Conservation (phyloP, 768 basidiomycete genomes). For the Mycena maculata region DNA sequence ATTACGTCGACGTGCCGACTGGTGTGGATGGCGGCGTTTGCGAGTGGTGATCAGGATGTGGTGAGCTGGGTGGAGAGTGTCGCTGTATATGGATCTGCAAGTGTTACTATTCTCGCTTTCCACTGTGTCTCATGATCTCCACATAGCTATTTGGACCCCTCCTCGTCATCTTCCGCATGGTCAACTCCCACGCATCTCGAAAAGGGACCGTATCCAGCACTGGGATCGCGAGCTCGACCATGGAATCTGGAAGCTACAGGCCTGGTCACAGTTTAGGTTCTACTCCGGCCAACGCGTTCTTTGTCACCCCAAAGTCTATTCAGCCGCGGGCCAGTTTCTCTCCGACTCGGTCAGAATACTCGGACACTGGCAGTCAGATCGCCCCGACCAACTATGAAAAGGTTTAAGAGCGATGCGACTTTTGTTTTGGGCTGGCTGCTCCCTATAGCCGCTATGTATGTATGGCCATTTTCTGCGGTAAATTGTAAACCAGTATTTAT, state of each 20-base stretch:
- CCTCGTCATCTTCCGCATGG: too few relatives aligned
- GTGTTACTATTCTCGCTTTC: too few relatives aligned
- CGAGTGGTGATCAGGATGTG: slow-evolving; percentile 14
- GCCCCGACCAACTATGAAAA: slow-evolving; percentile 20
- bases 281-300: slow-evolving; percentile 9
- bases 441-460: slow-evolving; percentile 5
- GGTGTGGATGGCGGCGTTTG: slow-evolving; percentile 29
- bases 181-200: too few relatives aligned
- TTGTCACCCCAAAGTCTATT: slow-evolving; percentile 14
- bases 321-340: slow-evolving; percentile 16
- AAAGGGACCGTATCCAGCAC: slow-evolving; percentile 13
- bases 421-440: slow-evolving; percentile 4
- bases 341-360: slow-evolving; percentile 18
- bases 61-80: slow-evolving; percentile 23
- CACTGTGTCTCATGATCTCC: too few relatives aligned
- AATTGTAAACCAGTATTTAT: slow-evolving; percentile 18
- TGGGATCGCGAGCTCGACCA: slow-evolving; percentile 6
- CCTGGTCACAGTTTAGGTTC: too few relatives aligned
- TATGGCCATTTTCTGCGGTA: background rate
- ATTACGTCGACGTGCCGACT: slow-evolving; percentile 24
- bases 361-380: too few relatives aligned
- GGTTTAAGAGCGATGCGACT: slow-evolving; percentile 6
- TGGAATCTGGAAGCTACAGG: slow-evolving; percentile 11
- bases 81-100: too few relatives aligned
- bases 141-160: too few relatives aligned